A percentile compares a stretch with the other conserved stretches of the same genome.
Evolutionary conservation across 2,329 filamentous ascomycete species (phyloP).

Genomic region (Fusarium chaquense): DNA sequence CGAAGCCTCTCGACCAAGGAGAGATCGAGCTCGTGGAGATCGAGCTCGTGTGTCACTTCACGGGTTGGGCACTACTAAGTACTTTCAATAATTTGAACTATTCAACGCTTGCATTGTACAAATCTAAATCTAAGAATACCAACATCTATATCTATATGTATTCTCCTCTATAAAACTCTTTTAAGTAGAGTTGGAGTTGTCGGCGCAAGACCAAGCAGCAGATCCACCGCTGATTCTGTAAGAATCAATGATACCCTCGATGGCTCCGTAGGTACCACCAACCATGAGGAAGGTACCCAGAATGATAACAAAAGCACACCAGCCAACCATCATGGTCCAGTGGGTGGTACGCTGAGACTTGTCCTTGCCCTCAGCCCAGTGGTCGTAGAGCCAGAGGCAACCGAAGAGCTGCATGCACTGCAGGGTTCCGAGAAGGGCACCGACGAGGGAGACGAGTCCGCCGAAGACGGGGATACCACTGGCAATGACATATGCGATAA

Average conservation of each 20-base stretch:
- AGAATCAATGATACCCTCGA: conserved; percentile 51
- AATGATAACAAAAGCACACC: conserved; percentile 26
- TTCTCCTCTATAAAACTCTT: not conserved
- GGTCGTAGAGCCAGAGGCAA: conserved; percentile 49
- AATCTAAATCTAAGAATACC: conserved; percentile 11
- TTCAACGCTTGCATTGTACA: conserved; percentile 31
- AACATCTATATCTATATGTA: not conserved
- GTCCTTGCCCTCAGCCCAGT: conserved; percentile 43
- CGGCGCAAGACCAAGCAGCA: conserved; percentile 57
- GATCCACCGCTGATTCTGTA: conserved; percentile 54
- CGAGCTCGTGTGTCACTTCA: not conserved
- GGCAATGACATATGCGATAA: conserved; percentile 48
- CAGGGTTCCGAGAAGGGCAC: conserved; percentile 50
- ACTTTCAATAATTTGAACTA: not conserved
- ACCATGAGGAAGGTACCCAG: conserved; percentile 56
- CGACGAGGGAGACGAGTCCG: conserved; percentile 48
- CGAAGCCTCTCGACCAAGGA: not conserved
- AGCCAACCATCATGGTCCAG: conserved; percentile 36
- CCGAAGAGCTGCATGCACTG: conserved; percentile 50
- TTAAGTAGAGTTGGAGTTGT: conserved; percentile 55
- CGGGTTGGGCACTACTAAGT: too few relatives aligned
- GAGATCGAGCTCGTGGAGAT: not conserved
- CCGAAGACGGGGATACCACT: conserved; percentile 46
- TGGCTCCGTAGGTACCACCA: conserved; percentile 59
- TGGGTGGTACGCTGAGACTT: conserved; percentile 24